Percentiles rank a stretch among this genome's conserved stretches.
Evolutionary conservation across 768 basidiomycete species (phyloP).

Genomic region (Tricholoma sp.): DNA sequence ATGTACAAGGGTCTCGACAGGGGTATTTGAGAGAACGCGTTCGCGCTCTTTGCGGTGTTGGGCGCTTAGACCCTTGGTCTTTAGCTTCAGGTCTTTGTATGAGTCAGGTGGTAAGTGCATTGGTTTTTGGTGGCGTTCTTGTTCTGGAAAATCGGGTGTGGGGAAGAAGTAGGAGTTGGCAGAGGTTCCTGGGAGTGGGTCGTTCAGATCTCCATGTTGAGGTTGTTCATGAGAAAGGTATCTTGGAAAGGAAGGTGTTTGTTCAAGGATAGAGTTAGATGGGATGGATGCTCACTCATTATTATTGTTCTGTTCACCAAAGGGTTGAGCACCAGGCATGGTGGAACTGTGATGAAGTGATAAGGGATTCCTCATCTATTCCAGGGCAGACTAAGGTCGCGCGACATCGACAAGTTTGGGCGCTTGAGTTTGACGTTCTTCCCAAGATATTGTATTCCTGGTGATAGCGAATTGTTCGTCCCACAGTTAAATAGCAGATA

Average conservation of each 20-base stretch:
- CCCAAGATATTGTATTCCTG: background rate
- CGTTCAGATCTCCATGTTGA: background rate
- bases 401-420: background rate
- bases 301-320: background rate
- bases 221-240: background rate
- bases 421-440: background rate
- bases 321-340: background rate
- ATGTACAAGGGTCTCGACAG: conserved; percentile 22
- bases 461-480: background rate
- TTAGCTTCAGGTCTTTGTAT: conserved; percentile 1
- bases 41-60: conserved; percentile 20
- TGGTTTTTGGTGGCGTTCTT: conserved; percentile 3
- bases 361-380: background rate
- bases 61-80: conserved; percentile 5
- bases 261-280: background rate
- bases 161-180: background rate
- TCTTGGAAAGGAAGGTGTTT: background rate
- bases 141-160: background rate
- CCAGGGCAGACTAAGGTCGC: background rate
- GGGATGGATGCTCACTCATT: background rate
- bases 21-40: conserved; percentile 19
- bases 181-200: background rate
- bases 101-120: conserved; percentile 1
- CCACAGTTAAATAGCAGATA: background rate
- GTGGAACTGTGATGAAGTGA: background rate